Percentiles rank a stretch among this genome's conserved stretches.
Conservation (phyloP, 257 asterid genomes). For the Misopates orontium region DNA sequence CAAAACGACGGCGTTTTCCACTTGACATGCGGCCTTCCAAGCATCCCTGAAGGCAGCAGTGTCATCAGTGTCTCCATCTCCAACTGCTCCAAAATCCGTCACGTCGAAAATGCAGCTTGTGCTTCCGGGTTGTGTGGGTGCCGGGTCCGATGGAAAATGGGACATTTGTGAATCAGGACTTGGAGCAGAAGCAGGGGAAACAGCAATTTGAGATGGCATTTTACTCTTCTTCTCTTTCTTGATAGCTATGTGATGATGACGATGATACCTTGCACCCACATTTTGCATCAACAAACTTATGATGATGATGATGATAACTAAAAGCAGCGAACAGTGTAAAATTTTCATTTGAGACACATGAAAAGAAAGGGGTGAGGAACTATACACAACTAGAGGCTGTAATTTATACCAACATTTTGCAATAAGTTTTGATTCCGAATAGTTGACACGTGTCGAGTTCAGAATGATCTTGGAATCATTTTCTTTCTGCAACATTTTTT, state of each 20-base stretch:
- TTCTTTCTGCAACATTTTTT: conserved; percentile 7
- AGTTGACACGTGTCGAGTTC: conserved; percentile 43
- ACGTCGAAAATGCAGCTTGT: conserved; percentile 63
- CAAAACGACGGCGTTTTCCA: conserved; percentile 55
- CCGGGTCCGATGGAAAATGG: conserved; percentile 44
- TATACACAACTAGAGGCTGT: conserved; percentile 27
- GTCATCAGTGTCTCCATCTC: conserved; percentile 79
- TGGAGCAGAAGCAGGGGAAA: conserved; percentile 29
- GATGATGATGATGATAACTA: conserved; percentile 25
- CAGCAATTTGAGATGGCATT: conserved; percentile 19
- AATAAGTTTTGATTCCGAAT: conserved; percentile 28
- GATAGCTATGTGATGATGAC: conserved; percentile 22
- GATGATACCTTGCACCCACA: conserved; percentile 50
- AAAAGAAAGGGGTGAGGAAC: conserved; percentile 15
- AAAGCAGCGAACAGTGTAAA: conserved; percentile 3
- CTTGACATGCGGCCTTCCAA: conserved; percentile 90
- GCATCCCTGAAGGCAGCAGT: conserved; percentile 79
- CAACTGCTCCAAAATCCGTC: conserved; percentile 65
- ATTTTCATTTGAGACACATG: conserved; percentile 39
- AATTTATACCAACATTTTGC: conserved; percentile 45
- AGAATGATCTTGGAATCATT: conserved; percentile 35
- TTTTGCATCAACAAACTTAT: conserved; percentile 27
- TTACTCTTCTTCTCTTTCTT: conserved; percentile 41
- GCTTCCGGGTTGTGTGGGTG: conserved; percentile 26
- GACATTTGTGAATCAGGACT: conserved; percentile 22